Evolutionary conservation across 345 rosid species (phyloP), one percentile per base, ranked within the genome.

Genomic region (Linum usitatissimum): DNA sequence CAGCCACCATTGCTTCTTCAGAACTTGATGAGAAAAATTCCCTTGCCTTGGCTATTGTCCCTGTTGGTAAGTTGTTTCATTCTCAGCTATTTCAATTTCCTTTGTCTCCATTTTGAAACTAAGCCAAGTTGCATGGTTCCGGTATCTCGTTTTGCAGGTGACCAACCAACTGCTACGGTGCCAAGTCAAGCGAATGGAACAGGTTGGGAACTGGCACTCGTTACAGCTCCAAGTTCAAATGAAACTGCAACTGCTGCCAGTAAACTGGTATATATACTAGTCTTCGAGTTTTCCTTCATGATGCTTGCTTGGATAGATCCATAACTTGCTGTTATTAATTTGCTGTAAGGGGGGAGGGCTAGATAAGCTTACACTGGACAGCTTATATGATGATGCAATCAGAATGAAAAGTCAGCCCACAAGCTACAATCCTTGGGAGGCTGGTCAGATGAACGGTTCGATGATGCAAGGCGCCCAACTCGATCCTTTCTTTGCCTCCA

Each of bases 171-270:
- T 66, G 65, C 91, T 5, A 60, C 77, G 70, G 72, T 68, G 64
- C 72, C 77, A 28, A 51, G 64, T 64, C 84, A 68, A 66, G 71
- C 73, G 53, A 80, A 78, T 74, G 90, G 83, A 62, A 73, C 82
- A 18, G 90, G 97, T 66, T 93, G 99, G 99, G 99, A 93, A 77
- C 62, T 93, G 66, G 96, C 99, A 6, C 91, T 93, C 68, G 91
- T 90, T 53, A 81, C 94, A 55, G 86, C 94, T 73, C 85, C 99
- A 28, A 93, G 97, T 79, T 82, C 94, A 66, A 93, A 87, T 60
- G 94, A 75, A 59, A 78, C 65, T 66, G 86, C 90, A 7, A 38
- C 84, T 49, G 75, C 86, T 63, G 73, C 90, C 55, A 87, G 84
- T 75, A 93, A 84, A 80, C 71, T 93, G 97, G 99, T 93, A 74